A percentile compares a stretch with the other conserved stretches of the same genome.
Conservation (phyloP, 495 filamentous ascomycete genomes). For the Neurospora discreta region DNA sequence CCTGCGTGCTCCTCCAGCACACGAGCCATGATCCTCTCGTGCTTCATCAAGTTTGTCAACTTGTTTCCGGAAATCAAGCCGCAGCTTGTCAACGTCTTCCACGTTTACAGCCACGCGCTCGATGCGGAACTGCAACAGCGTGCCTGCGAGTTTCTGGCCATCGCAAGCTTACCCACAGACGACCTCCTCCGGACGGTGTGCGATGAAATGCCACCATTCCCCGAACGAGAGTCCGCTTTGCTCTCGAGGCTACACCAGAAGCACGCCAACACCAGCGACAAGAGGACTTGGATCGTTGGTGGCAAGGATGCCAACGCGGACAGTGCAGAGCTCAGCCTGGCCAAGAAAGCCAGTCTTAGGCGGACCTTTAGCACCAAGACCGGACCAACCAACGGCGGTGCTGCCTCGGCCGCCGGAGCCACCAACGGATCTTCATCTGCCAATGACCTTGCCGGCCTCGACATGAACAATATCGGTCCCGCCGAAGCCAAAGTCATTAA, state of each 20-base stretch:
- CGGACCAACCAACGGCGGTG: slow-evolving; percentile 44
- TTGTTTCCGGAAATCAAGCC: slow-evolving; percentile 98
- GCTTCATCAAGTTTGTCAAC: slow-evolving; percentile 96
- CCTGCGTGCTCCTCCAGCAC: slow-evolving; percentile 80
- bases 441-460: slow-evolving; percentile 69
- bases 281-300: slow-evolving; percentile 90
- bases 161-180: slow-evolving; percentile 78
- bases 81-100: slow-evolving; percentile 82
- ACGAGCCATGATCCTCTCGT: slow-evolving; percentile 85
- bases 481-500: slow-evolving; percentile 47
- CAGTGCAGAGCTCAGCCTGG: slow-evolving; percentile 66
- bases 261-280: slow-evolving; percentile 81
- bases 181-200: slow-evolving; percentile 91
- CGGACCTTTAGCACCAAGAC: slow-evolving; percentile 59
- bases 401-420: slow-evolving; percentile 46
- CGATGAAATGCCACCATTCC: slow-evolving; percentile 99
- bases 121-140: slow-evolving; percentile 94
- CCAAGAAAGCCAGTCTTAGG: slow-evolving; percentile 72
- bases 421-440: slow-evolving; percentile 38
- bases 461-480: slow-evolving; percentile 50
- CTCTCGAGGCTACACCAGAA: slow-evolving; percentile 89
- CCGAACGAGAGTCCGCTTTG: slow-evolving; percentile 83
- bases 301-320: slow-evolving; percentile 87
- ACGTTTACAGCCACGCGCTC: slow-evolving; percentile 83
- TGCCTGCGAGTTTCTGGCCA: slow-evolving; percentile 87